Evolutionary conservation across 345 rosid genomes (phyloP).

Genomic region (Camelina sativa): DNA sequence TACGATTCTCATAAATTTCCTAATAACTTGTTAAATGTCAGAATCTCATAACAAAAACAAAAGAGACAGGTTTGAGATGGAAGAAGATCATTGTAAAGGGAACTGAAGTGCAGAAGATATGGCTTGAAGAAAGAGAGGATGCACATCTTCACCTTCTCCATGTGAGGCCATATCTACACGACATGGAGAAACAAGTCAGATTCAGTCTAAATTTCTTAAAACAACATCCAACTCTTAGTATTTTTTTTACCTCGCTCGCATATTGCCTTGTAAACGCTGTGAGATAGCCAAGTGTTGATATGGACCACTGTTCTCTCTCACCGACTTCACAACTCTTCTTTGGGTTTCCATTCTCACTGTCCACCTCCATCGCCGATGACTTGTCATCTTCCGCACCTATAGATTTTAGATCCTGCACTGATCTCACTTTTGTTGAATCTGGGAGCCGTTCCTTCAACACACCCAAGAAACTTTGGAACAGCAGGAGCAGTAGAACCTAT

Average conservation of each 20-base stretch:
- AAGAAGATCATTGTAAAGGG: constrained; percentile 23
- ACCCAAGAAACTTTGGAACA: constrained; percentile 70
- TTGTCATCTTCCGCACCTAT: constrained; percentile 54
- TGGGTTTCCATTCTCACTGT: constrained; percentile 63
- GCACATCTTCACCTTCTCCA: constrained; percentile 70
- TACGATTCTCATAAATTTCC: constrained; percentile 3
- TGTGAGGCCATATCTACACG: constrained; percentile 79
- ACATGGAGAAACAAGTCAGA: constrained; percentile 19
- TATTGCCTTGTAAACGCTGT: constrained; percentile 91
- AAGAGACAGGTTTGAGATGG: background rate
- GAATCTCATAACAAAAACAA: constrained; percentile 11
- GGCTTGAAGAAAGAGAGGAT: constrained; percentile 78
- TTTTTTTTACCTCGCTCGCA: constrained; percentile 69
- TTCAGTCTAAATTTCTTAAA: background rate
- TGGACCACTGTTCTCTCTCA: constrained; percentile 94
- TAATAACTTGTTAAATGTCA: constrained; percentile 8
- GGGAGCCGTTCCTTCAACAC: constrained; percentile 84
- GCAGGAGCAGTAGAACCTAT: constrained; percentile 67
- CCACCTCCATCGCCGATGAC: constrained; percentile 79
- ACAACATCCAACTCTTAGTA: background rate
- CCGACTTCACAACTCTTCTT: constrained; percentile 66
- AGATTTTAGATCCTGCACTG: constrained; percentile 66
- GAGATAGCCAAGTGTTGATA: constrained; percentile 86
- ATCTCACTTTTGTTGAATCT: constrained; percentile 65
- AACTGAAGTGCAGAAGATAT: constrained; percentile 56